A percentile compares a stretch with the other conserved stretches of the same genome.
Evolutionary conservation across 2,329 filamentous ascomycete genomes (phyloP).

Genomic region (Didymella exigua): DNA sequence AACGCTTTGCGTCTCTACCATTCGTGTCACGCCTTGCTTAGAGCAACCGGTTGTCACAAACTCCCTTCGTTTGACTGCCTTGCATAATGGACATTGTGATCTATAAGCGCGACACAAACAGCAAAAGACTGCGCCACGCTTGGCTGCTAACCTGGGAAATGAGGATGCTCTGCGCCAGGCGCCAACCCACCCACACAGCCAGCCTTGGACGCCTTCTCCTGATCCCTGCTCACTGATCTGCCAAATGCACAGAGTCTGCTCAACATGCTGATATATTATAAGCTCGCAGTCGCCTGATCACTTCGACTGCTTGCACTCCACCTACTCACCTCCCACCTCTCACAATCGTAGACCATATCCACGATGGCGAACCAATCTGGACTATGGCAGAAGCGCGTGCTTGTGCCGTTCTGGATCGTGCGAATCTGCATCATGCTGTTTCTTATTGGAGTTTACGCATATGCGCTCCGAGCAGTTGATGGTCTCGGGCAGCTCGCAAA

Average conservation of each 20-base stretch:
- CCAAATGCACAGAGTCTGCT: slow-evolving; percentile 6
- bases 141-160: slow-evolving; percentile 10
- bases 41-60: background rate
- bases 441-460: slow-evolving; percentile 37
- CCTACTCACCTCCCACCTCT: background rate
- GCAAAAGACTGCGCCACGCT: background rate
- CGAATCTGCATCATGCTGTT: slow-evolving; percentile 43
- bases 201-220: slow-evolving; percentile 25
- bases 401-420: slow-evolving; percentile 47
- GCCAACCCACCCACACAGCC: slow-evolving; percentile 17
- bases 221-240: slow-evolving; percentile 21
- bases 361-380: slow-evolving; percentile 32
- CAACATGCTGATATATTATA: slow-evolving; percentile 6
- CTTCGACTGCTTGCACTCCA: background rate
- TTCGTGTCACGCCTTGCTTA: background rate
- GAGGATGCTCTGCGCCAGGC: slow-evolving; percentile 17
- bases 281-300: background rate
- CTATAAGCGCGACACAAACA: background rate
- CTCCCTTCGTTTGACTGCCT: background rate
- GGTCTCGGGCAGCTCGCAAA: slow-evolving; percentile 24
- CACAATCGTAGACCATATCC: background rate
- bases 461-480: slow-evolving; percentile 28
- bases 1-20: background rate
- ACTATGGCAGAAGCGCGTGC: slow-evolving; percentile 47
- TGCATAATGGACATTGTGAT: background rate